Evolutionary conservation across 257 asterid genomes (phyloP), one percentile per base, ranked within the genome.

Genomic region (Datura wrightii): DNA sequence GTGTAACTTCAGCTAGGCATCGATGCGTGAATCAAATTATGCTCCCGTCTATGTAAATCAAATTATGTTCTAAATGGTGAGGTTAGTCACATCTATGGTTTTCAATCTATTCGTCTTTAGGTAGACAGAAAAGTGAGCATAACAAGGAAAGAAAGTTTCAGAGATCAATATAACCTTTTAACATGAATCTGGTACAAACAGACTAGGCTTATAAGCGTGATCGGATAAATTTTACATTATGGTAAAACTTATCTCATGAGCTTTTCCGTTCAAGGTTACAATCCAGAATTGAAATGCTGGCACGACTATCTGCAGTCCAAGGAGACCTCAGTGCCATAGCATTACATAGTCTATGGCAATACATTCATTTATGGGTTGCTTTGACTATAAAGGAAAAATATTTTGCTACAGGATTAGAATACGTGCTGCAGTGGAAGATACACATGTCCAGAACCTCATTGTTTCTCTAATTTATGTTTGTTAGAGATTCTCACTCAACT

Each of bases 1-100:
- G 11, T 66, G 76, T n/a, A 11, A 67, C 24, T 67, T 67, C 74
- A 66, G 48, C 44, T 36, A 66, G 46, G 48, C 74, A 66, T 66
- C 19, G 6, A 63, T 10, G 42, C 34, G 42, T 63, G 41, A 31
- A 63, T 63, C 71, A 14, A 31, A 63, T 63, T 31, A 63, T 63
- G 42, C 41, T 63, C 41, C 71, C 71, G 31, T 24, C 31, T 24
- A 24, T 24, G 31, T 24, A 24, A 24, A 24, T 24, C 31, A 24
- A 24, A 24, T 24, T 24, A 24, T 24, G 31, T 24, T 63, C 71
- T 63, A 63, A 5, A 31, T 63, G 71, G 18, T 63, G 42, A 31
- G 10, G 42, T 63, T 31, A 60, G 37, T 60, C 10, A 63, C 41
- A 63, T 1, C 42, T 63, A 31, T 10, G 42, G 42, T 63, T 63